phyloP scores from a whole-genome alignment of 371 early-diverging fungal species.

The Mortierella sp. region DNA sequence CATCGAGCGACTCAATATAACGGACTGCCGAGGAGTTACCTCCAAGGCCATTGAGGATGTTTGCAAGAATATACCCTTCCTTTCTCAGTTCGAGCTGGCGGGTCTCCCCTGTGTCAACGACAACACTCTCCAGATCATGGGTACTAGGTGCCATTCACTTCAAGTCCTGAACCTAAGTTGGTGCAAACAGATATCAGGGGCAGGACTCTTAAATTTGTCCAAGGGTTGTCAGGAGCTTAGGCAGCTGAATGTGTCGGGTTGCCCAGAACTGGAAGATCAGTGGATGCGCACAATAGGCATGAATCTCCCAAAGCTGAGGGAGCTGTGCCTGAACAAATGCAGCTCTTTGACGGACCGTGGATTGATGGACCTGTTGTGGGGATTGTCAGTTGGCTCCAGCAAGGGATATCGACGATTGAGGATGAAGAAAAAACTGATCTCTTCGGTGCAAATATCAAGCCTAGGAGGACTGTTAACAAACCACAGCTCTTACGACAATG shows the following conservation, averaged over 20 bases:
- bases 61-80: conserved; percentile 50
- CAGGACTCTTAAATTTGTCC: conserved; percentile 55
- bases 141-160: conserved; percentile 49
- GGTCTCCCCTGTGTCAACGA: conserved; percentile 61
- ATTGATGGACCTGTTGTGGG: conserved; percentile 53
- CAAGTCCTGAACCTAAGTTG: conserved; percentile 62
- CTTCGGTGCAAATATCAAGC: conserved; percentile 31
- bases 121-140: conserved; percentile 56
- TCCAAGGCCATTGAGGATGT: conserved; percentile 60
- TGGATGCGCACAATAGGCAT: conserved; percentile 56
- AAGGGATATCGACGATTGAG: conserved; percentile 26
- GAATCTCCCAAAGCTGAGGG: conserved; percentile 55
- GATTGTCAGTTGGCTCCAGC: conserved; percentile 27
- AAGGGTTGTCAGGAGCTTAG: conserved; percentile 54
- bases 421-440: conserved; percentile 21
- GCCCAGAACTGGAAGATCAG: conserved; percentile 58
- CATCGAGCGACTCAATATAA: conserved; percentile 58
- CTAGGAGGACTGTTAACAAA: conserved; percentile 30
- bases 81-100: conserved; percentile 59
- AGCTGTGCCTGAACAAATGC: conserved; percentile 62
- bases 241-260: conserved; percentile 62
- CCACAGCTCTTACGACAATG: conserved; percentile 30
- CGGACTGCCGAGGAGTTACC: conserved; percentile 62
- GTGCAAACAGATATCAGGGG: conserved; percentile 65
- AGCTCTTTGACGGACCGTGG: conserved; percentile 58